Percentiles rank a stretch among this genome's conserved stretches.
These are phyloP conservation scores for Cryptococcus sp. DNA, from an alignment of 1,284 basidiomycete species.

Conservation along the genomic window DNA sequence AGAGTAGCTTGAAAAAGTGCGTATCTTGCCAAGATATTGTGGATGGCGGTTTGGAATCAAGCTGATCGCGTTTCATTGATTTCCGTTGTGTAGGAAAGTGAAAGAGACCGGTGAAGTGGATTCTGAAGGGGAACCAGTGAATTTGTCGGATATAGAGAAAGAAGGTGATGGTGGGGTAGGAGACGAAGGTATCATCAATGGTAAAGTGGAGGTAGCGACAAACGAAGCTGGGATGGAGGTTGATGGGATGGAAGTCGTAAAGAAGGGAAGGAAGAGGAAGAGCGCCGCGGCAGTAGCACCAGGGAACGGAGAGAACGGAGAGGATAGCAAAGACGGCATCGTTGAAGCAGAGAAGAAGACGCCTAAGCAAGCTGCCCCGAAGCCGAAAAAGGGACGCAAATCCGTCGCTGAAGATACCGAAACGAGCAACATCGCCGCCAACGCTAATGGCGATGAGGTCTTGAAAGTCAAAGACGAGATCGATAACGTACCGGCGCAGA, in stretches of 20 bases:
- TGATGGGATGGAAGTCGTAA: conserved; percentile 15
- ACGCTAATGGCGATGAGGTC: not conserved
- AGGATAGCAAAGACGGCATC: conserved; percentile 4
- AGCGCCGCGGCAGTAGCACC: not conserved
- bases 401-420: conserved; percentile 15
- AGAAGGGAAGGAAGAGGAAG: conserved; percentile 9
- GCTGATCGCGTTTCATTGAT: no score
- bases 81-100: conserved; percentile 23
- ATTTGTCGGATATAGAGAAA: conserved; percentile 48
- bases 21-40: not conserved
- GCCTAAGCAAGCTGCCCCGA: conserved; percentile 9
- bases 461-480: conserved; percentile 7
- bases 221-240: conserved; percentile 35
- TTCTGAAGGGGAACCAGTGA: conserved; percentile 52
- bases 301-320: conserved; percentile 22
- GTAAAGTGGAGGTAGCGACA: conserved; percentile 41
- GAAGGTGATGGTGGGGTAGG: conserved; percentile 40
- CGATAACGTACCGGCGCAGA: conserved; percentile 1
- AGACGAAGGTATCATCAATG: conserved; percentile 34
- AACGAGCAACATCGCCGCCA: not conserved
- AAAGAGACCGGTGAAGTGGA: conserved; percentile 54
- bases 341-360: conserved; percentile 7
- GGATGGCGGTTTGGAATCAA: no score
- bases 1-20: conserved; percentile 40
- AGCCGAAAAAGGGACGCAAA: conserved; percentile 8